Conservation (phyloP, 2,329 filamentous ascomycete species). For the Hypoxylon sp. region DNA sequence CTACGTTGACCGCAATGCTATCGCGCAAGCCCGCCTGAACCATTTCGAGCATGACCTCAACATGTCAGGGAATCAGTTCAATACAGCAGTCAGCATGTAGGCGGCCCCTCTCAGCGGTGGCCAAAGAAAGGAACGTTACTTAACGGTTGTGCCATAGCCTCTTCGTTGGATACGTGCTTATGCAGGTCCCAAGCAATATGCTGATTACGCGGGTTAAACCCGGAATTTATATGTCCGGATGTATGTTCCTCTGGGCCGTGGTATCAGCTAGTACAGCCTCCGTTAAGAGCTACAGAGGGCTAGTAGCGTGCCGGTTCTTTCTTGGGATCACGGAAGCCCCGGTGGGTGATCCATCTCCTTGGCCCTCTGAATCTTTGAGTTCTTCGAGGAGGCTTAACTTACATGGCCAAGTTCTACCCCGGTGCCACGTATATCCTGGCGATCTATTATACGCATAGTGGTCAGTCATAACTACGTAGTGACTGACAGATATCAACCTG, state of each 20-base stretch:
- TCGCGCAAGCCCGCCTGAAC: slow-evolving; percentile 61
- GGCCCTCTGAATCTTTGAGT: not conserved
- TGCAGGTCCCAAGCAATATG: slow-evolving; percentile 61
- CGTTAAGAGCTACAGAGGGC: slow-evolving; percentile 55
- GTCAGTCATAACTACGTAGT: slow-evolving; percentile 14
- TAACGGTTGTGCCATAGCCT: slow-evolving; percentile 33
- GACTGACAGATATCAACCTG: not conserved
- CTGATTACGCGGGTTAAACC: slow-evolving; percentile 60
- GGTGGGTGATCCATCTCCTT: slow-evolving; percentile 34
- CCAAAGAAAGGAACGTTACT: slow-evolving; percentile 36
- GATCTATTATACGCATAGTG: slow-evolving; percentile 64
- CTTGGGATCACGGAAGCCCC: slow-evolving; percentile 59
- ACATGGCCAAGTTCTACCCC: slow-evolving; percentile 56
- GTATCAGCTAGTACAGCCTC: slow-evolving; percentile 58
- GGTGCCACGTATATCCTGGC: slow-evolving; percentile 62
- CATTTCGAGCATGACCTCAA: slow-evolving; percentile 61
- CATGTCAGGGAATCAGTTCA: slow-evolving; percentile 57
- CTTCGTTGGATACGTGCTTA: slow-evolving; percentile 60
- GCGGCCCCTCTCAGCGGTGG: not conserved
- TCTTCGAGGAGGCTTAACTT: not conserved
- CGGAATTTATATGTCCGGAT: slow-evolving; percentile 59
- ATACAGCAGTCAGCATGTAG: slow-evolving; percentile 57
- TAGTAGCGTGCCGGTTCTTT: slow-evolving; percentile 58
- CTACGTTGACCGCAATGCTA: slow-evolving; percentile 64
- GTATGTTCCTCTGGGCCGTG: slow-evolving; percentile 60